Conservation (phyloP, 2,329 filamentous ascomycete species). For the Aspergillus sclerotialis region DNA sequence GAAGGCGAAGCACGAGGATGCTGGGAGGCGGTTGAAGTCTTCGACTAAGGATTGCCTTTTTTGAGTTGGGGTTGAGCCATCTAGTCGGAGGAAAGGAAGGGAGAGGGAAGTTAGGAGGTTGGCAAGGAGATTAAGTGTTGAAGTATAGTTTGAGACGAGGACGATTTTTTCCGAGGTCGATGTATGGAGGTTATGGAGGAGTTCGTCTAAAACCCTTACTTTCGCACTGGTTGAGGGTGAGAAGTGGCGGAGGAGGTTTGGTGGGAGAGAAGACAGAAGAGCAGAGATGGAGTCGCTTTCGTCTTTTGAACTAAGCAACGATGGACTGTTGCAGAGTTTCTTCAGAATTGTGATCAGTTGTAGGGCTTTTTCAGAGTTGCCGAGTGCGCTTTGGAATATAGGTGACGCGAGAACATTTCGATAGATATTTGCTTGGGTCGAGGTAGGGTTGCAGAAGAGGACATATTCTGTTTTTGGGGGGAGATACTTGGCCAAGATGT, state of each 20-base stretch:
- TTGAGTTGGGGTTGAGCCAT: slow-evolving; percentile 57
- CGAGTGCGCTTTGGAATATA: slow-evolving; percentile 55
- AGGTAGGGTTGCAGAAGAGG: slow-evolving; percentile 58
- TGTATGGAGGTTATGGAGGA: slow-evolving; percentile 55
- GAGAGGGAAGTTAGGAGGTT: slow-evolving; percentile 54
- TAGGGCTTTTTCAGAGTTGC: slow-evolving; percentile 55
- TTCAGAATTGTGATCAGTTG: slow-evolving; percentile 67
- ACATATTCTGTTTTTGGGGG: slow-evolving; percentile 63
- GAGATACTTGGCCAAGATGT: slow-evolving; percentile 59
- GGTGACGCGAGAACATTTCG: slow-evolving; percentile 58
- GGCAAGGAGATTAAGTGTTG: slow-evolving; percentile 61
- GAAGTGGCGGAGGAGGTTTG: slow-evolving; percentile 46
- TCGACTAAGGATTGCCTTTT: slow-evolving; percentile 65
- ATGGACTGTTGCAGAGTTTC: slow-evolving; percentile 67
- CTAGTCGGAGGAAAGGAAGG: slow-evolving; percentile 59
- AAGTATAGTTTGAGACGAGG: slow-evolving; percentile 69
- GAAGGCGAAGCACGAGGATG: slow-evolving; percentile 58
- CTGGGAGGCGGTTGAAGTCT: slow-evolving; percentile 57
- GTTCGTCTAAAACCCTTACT: slow-evolving; percentile 58
- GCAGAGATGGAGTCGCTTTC: slow-evolving; percentile 43
- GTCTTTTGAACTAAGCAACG: slow-evolving; percentile 49
- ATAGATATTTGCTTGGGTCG: slow-evolving; percentile 54
- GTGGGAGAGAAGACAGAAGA: slow-evolving; percentile 49
- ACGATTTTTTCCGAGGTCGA: slow-evolving; percentile 64
- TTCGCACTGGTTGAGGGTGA: slow-evolving; percentile 57